Evolutionary conservation across 345 rosid genomes (phyloP), one percentile per base, ranked within the genome.

Genomic region (Acer saccharum): DNA sequence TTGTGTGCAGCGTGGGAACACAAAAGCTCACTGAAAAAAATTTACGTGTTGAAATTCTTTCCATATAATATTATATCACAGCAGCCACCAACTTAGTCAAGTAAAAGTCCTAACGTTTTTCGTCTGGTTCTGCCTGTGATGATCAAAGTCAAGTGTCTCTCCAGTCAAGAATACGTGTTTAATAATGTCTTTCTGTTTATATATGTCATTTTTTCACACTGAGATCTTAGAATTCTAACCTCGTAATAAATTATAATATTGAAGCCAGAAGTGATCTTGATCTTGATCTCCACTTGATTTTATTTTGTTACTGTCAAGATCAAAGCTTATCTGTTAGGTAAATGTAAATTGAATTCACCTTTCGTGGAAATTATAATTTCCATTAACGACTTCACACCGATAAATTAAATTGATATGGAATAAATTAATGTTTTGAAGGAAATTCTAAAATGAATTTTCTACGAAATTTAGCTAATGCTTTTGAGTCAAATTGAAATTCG

Each of bases 121-220:
- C 32, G n/a, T 32, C 10, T 2, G 6, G 55, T 12, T 50, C 55
- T 50, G 55, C 17, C 18, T 12, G 4, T 11, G 54, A 48, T 48
- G 54, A 43, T 11, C 35, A 25, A 35, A 4, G 39, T 35, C 39
- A 35, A 35, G 39, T 35, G 6, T 5, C 39, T 35, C 39, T 35
- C 9, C 5, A 46, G 61, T 50, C 71, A 46, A 46, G 60, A 73
- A 73, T 61, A 44, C 61, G 77, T 27, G 69, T 74, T 46, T 18
- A 67, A 41, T 67, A 16, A 3, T 35, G 6, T 25, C 58, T 61
- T 44, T 13, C 46, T 0, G 7, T 2, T 11, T 62, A 5, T 4
- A 27, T 62, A 5, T 4, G 18, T 4, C 60, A 25, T 62, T 62
- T 61, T 35, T 35, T 35, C 58, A 43, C 68, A 73, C 11, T 63